Evolutionary conservation across 345 rosid genomes (phyloP).

Genomic region (Boechera stricta): DNA sequence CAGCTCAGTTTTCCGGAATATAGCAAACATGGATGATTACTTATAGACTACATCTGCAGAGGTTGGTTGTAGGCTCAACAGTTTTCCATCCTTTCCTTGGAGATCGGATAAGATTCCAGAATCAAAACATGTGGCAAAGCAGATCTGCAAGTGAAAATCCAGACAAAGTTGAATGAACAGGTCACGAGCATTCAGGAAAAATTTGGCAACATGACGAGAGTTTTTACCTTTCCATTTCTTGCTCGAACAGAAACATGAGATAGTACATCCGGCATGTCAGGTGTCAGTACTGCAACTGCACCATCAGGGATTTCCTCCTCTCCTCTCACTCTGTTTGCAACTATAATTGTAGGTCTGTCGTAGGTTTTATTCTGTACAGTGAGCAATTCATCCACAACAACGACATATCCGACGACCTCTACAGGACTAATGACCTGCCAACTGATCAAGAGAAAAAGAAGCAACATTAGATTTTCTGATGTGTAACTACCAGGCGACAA

Average conservation of each 20-base stretch:
- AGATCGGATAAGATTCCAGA: conserved; percentile 71
- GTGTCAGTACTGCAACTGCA: conserved; percentile 94
- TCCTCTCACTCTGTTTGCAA: conserved; percentile 92
- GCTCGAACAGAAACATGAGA: conserved; percentile 99
- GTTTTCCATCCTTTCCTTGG: conserved; percentile 76
- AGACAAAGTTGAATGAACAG: conserved; percentile 33
- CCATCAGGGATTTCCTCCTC: conserved; percentile 99
- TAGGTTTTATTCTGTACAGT: conserved; percentile 86
- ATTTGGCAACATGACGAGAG: conserved; percentile 27
- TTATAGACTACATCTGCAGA: conserved; percentile 79
- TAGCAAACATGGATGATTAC: conserved; percentile 51
- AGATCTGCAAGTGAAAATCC: conserved; percentile 65
- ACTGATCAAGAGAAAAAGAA: conserved; percentile 57
- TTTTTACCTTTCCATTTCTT: conserved; percentile 89
- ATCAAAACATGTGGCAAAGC: conserved; percentile 99
- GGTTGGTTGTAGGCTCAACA: conserved; percentile 73
- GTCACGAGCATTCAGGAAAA: conserved; percentile 21
- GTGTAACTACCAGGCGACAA: conserved; percentile 17
- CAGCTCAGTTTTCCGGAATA: conserved; percentile 9
- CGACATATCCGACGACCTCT: conserved; percentile 85
- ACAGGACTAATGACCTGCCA: conserved; percentile 99
- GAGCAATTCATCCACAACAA: conserved; percentile 81
- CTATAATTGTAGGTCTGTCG: conserved; percentile 78
- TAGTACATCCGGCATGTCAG: conserved; percentile 98
- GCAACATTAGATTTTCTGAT: conserved; percentile 42